Evolutionary conservation across 192 early-diverging fungal genomes (phyloP), one percentile per base, ranked within the genome.

Genomic region (Backusella luteola): DNA sequence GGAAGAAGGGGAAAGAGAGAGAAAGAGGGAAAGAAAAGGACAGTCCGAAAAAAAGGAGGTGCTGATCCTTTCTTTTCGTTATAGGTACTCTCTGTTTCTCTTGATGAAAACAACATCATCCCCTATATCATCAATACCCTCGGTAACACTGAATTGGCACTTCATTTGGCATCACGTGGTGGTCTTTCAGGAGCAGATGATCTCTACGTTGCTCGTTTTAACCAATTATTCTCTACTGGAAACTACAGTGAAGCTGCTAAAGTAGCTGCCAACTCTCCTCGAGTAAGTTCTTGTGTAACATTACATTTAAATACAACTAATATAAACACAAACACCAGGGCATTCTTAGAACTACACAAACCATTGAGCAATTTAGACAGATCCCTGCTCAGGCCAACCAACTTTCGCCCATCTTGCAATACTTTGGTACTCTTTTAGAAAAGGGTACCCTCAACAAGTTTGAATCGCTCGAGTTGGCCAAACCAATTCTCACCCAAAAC

Each of bases 361-460:
- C 96, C 14, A 96, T 99, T 85, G 96, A 99, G 75, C 90, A 93
- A 26, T 97, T 99, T 83, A 96, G 96, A 86, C 84, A 93, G 44
- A 84, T 95, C 66, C 89, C 92, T 42, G 91, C 91, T 49, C 82
- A 79, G 15, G 86, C 90, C 11, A 96, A 95, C 17, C 93, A 96
- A 83, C 81, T 95, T 7, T 91, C 95, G 19, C 98, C 98, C 14
- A 95, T 99, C 77, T 87, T 98, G 63, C 96, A 97, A 86, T 99
- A 99, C 87, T 99, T 99, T 90, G 96, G 94, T 32, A 94, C 95
- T 26, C 84, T 99, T 12, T 86, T 99, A 34, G 97, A 99, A 76
- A 96, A 94, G 85, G 95, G 95, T 32, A 91, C 93, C 67, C 86
- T 99, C 34, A 99, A 99, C 90, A 93, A 95, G 77, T 89, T 92